Base-by-base conservation (phyloP, 176 grass and related monocot genomes). In the Echinochloa phyllopogon region DNA sequence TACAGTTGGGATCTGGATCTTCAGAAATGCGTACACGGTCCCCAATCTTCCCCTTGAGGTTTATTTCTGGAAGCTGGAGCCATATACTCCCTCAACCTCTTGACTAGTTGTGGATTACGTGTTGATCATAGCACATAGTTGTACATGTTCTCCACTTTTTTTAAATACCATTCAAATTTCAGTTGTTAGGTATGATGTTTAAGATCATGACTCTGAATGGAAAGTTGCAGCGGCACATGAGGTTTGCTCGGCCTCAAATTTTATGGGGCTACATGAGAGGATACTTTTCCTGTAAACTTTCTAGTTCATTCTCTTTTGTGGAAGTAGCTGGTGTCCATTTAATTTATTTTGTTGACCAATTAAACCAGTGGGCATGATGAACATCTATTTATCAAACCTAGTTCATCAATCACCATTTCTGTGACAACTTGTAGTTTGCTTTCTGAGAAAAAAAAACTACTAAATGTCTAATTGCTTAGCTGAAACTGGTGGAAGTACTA, bases 21-120 rank as follows among this genome's bases (percentile, higher is more conserved):
- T 89, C 11, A 74, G 33, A 85, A 85, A 52, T 55, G 78, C 52
- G 81, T 27, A 4, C 69, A 40, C 1, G 36, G 16, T 67, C 39
- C 10, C 16, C 16, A 81, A 33, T 89, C 16, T 52, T 44, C 3
- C 76, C 33, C 33, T 9, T 33, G 10, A 21, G 56, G 53, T 23
- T 78, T 77, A 25, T 62, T 55, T 72, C 38, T 56, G 37, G 55
- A 16, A 72, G 17, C 18, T 72, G 2, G 65, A 1, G 18, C 14
- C 41, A 48, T 40, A 14, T 76, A 10, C 16, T 20, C 27, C 41
- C 4, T 11, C 62, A 17, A 24, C 11, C 13, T 27, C 0, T 64
- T 44, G 0, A n/a, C 6, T 3, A 12, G 6, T 27, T 14, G 16
- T 57, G 38, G 70, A 56, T 82, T 29, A 4, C 3, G n/a, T 27